These are phyloP conservation scores for Ogataea neopini DNA, from an alignment of 805 yeast species.

Conservation along the genomic window DNA sequence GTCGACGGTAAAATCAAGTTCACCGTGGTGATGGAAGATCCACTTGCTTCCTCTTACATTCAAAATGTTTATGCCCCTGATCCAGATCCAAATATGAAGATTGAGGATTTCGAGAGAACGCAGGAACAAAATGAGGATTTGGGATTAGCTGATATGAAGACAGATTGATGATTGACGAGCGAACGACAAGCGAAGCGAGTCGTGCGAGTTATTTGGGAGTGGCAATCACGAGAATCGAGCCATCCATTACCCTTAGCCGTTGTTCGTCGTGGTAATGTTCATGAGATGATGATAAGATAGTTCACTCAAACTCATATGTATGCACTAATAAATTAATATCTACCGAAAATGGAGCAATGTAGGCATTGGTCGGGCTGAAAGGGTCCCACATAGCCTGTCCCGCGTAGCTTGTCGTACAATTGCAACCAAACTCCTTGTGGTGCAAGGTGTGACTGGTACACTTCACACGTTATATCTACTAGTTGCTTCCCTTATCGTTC, in stretches of 20 bases:
- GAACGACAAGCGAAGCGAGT: not conserved
- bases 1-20: conserved; percentile 78
- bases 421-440: too few relatives aligned
- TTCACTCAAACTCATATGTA: too few relatives aligned
- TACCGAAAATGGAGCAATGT: too few relatives aligned
- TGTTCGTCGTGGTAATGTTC: too few relatives aligned
- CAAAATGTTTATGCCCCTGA: conserved; percentile 99
- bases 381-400: too few relatives aligned
- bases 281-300: too few relatives aligned
- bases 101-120: conserved; percentile 90
- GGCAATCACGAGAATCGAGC: not conserved
- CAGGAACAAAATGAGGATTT: conserved; percentile 86
- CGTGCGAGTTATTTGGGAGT: not conserved
- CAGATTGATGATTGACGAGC: conserved; percentile 7
- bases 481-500: too few relatives aligned
- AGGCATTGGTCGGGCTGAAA: too few relatives aligned
- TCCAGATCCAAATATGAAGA: conserved; percentile 90
- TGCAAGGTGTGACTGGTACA: too few relatives aligned
- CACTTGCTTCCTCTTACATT: conserved; percentile 90
- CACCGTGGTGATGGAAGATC: conserved; percentile 90
- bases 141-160: conserved; percentile 64
- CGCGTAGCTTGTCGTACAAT: too few relatives aligned
- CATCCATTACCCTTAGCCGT: too few relatives aligned
- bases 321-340: not conserved
- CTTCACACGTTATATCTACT: too few relatives aligned